phyloP scores from a whole-genome alignment of 2,329 filamentous ascomycete species.

The Juglanconis sp. region DNA sequence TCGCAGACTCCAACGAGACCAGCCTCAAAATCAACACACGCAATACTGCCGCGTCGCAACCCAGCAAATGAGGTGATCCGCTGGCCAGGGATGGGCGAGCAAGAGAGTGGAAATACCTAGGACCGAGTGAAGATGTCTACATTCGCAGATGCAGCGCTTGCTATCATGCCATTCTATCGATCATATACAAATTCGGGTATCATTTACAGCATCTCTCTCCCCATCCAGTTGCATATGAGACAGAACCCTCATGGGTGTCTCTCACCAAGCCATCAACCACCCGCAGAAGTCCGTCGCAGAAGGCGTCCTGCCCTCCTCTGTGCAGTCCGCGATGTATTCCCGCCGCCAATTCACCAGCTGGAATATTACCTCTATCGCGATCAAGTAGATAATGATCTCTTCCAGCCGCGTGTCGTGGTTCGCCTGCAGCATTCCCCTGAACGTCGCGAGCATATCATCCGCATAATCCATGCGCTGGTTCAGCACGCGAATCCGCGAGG shows the following conservation, averaged over 20 bases:
- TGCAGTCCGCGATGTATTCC: slow-evolving; percentile 61
- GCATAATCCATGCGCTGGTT: slow-evolving; percentile 99
- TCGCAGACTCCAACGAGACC: too few relatives aligned
- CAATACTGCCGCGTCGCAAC: too few relatives aligned
- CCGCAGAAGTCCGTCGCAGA: slow-evolving; percentile 10
- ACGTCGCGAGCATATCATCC: slow-evolving; percentile 85
- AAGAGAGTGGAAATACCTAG: neutral
- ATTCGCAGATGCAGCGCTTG: neutral
- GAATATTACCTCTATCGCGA: slow-evolving; percentile 87
- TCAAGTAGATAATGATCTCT: slow-evolving; percentile 93
- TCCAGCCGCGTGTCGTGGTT: slow-evolving; percentile 85
- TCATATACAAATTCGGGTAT: slow-evolving; percentile 8
- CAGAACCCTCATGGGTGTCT: neutral
- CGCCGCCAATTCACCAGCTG: slow-evolving; percentile 60
- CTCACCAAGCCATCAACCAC: neutral
- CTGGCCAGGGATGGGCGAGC: too few relatives aligned
- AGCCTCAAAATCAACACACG: too few relatives aligned
- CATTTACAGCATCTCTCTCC: neutral
- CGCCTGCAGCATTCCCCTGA: slow-evolving; percentile 85
- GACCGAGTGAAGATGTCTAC: neutral
- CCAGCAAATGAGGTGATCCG: too few relatives aligned
- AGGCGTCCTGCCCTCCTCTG: slow-evolving; percentile 31
- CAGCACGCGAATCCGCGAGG: slow-evolving; percentile 81
- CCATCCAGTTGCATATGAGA: neutral
- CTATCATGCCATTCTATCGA: neutral